Conservation (phyloP, 768 basidiomycete genomes). For the Stropharia rugosoannulata region DNA sequence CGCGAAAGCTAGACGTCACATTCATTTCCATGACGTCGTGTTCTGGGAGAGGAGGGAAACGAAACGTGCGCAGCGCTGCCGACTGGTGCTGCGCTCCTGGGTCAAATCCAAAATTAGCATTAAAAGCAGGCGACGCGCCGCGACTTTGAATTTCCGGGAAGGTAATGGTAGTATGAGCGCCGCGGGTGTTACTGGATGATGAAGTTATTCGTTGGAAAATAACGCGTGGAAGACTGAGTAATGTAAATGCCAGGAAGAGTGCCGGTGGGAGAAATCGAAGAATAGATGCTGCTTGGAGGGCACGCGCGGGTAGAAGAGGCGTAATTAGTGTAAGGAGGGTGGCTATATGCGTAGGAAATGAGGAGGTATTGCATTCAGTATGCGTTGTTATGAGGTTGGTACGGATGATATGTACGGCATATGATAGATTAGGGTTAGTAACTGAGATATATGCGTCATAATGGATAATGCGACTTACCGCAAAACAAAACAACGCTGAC, state of each 20-base stretch:
- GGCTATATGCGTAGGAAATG: constrained; percentile 25
- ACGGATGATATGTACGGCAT: not conserved
- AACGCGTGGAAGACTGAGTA: constrained; percentile 18
- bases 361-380: not conserved
- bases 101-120: not conserved
- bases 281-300: not conserved
- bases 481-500: no score
- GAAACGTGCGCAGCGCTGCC: not conserved
- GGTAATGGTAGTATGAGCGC: not conserved
- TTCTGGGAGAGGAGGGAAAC: not conserved
- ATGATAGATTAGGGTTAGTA: no score
- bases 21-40: not conserved
- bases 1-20: not conserved
- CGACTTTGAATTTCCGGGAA: not conserved
- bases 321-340: constrained; percentile 23
- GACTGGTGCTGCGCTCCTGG: not conserved
- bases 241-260: constrained; percentile 22
- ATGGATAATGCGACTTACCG: no score
- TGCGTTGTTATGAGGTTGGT: not conserved
- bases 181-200: not conserved
- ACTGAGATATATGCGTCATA: no score
- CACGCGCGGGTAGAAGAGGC: constrained; percentile 13
- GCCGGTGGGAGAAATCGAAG: constrained; percentile 18
- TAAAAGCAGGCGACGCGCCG: not conserved
- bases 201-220: not conserved